Evolutionary conservation across 345 rosid species (phyloP), one percentile per base, ranked within the genome.

Genomic region (Melaleuca quinquenervia): DNA sequence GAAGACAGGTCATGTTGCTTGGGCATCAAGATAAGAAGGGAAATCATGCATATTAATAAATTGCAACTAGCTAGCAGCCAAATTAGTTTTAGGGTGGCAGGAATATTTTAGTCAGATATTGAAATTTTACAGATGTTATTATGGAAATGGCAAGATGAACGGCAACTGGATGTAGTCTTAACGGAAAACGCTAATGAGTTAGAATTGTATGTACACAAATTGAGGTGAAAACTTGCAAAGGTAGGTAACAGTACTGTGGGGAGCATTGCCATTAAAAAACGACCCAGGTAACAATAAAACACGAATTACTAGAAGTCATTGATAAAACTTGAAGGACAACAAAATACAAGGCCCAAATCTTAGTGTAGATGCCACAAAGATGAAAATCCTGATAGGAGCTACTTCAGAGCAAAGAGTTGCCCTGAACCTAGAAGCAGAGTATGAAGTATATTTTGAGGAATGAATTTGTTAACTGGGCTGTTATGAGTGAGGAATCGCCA

Each of bases 401-500:
- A 15, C 26, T 53, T 32, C 18, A 83, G 84, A 44, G 16, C 50
- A 32, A 11, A 49, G 48, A 29, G 51, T 27, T 21, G 15, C 15
- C 8, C 55, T 29, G 16, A 82, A 82, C 51, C 83, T 51, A 44
- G 16, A 41, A 64, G 78, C 78, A 64, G 78, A 70, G 78, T 32
- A 70, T 70, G 48, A 24, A 22, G 60, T 18, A 8, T 6, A 22
- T 53, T 45, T 12, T 11, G 51, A 51, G 78, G 32, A 86, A 80
- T 18, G 48, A 45, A 20, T 15, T 84, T 45, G 62, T 90, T 89
- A 82, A 97, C 98, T 92, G 96, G 0, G 98, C 98, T 3, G 98
- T 87, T 29, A 93, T 24, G 83, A 97, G 94, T 1, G 98, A 93
- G 3, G 99, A 90, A 90, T 92, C 97, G 82, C 96, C 97, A 24